Percentiles rank a stretch among this genome's conserved stretches.
phyloP scores from a whole-genome alignment of 331 rosid species.

The Phaseolus coccineus region DNA sequence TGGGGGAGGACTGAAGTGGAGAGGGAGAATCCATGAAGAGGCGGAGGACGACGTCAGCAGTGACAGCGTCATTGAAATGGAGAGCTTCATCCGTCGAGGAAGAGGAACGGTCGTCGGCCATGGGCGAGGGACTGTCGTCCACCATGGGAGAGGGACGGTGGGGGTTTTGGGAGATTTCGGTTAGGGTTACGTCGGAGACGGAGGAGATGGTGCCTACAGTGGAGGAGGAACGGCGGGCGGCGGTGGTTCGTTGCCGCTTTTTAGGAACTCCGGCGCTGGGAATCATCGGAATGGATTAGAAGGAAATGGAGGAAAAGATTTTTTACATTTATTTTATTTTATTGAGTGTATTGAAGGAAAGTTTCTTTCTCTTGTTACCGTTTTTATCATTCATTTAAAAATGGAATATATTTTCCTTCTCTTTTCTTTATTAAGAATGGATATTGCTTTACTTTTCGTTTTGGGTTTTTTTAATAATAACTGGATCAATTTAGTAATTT shows the following conservation, averaged over 20 bases:
- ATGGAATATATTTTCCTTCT: neutral
- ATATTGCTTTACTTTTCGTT: too few species aligned
- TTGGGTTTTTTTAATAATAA: too few species aligned
- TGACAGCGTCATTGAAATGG: slow-evolving; percentile 64
- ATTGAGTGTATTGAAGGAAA: neutral
- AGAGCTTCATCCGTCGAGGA: neutral
- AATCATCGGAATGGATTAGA: slow-evolving; percentile 45
- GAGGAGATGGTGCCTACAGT: slow-evolving; percentile 45
- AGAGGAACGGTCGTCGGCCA: neutral
- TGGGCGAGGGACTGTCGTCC: slow-evolving; percentile 16
- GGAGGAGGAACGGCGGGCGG: slow-evolving; percentile 49
- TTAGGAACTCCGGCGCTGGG: slow-evolving; percentile 52
- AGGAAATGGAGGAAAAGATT: neutral
- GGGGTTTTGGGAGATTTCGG: slow-evolving; percentile 36
- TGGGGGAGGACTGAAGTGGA: slow-evolving; percentile 47
- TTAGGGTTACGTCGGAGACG: slow-evolving; percentile 38
- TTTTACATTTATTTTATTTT: neutral
- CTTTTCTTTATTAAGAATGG: neutral
- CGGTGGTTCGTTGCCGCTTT: slow-evolving; percentile 73
- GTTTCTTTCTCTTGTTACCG: neutral
- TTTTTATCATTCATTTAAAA: neutral
- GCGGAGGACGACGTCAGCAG: slow-evolving; percentile 78
- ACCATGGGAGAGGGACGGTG: slow-evolving; percentile 14
- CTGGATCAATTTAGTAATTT: too few species aligned
- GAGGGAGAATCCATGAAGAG: slow-evolving; percentile 57